Evolutionary conservation across 2,329 filamentous ascomycete species (phyloP).

Genomic region (Colletotrichum abscissum): DNA sequence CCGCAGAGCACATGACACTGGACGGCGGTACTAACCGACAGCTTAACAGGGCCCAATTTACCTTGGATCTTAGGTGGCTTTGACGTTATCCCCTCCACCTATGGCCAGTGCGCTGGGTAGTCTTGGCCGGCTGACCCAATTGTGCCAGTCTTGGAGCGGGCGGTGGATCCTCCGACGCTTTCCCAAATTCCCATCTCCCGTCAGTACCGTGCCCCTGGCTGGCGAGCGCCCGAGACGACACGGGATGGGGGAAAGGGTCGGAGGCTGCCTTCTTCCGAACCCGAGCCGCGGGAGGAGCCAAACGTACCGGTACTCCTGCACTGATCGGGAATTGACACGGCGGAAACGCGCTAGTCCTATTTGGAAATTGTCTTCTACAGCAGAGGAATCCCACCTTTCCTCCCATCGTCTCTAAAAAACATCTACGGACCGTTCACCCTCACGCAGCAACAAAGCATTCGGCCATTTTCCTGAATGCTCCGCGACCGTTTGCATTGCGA

Average conservation of each 20-base stretch:
- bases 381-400: constrained; percentile 35
- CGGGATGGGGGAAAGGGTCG: not conserved
- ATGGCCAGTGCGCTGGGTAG: constrained; percentile 27
- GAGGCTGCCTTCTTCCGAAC: constrained; percentile 3
- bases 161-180: not conserved
- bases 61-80: constrained; percentile 20
- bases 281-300: not conserved
- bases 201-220: not conserved
- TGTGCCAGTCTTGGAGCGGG: constrained; percentile 12
- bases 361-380: constrained; percentile 31
- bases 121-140: constrained; percentile 12
- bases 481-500: not conserved
- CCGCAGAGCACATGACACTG: constrained; percentile 34
- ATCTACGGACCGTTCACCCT: constrained; percentile 23
- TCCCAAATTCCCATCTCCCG: not conserved
- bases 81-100: constrained; percentile 31
- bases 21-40: constrained; percentile 17
- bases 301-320: not conserved
- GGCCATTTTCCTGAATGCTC: not conserved
- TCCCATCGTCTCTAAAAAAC: constrained; percentile 34
- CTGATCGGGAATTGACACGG: constrained; percentile 26
- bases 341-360: constrained; percentile 32
- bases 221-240: not conserved
- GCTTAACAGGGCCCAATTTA: constrained; percentile 10
- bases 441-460: constrained; percentile 18